phyloP scores from a whole-genome alignment of 768 basidiomycete species.

The Strobilomyces dryophilus region DNA sequence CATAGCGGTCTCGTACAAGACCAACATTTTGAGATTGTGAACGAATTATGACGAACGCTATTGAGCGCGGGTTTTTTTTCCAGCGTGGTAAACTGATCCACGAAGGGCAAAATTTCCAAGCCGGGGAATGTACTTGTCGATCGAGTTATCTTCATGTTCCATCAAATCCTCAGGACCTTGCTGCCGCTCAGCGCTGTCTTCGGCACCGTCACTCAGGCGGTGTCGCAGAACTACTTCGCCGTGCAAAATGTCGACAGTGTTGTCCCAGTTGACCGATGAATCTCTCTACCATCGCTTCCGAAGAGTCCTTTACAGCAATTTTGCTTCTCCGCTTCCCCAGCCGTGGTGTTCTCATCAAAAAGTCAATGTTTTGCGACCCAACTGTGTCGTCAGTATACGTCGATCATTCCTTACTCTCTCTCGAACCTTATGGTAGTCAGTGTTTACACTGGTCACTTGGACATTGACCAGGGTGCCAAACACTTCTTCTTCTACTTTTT shows the following conservation, averaged over 20 bases:
- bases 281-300: slow-evolving; percentile 25
- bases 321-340: slow-evolving; percentile 49
- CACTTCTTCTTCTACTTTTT: slow-evolving; percentile 61
- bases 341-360: slow-evolving; percentile 56
- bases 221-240: slow-evolving; percentile 7
- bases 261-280: slow-evolving; percentile 3
- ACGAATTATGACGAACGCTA: neutral
- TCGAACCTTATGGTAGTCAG: slow-evolving; percentile 17
- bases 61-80: slow-evolving; percentile 26
- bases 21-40: slow-evolving; percentile 63
- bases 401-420: neutral
- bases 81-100: slow-evolving; percentile 29
- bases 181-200: neutral
- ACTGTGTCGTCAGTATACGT: slow-evolving; percentile 38
- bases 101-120: slow-evolving; percentile 19
- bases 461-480: slow-evolving; percentile 46
- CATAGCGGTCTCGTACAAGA: slow-evolving; percentile 92
- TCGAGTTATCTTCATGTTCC: too few species aligned
- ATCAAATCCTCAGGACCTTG: neutral
- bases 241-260: neutral
- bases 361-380: slow-evolving; percentile 57
- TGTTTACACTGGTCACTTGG: slow-evolving; percentile 46
- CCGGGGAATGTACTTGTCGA: too few species aligned
- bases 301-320: slow-evolving; percentile 34
- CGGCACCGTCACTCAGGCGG: neutral